phyloP scores from a whole-genome alignment of 2,329 filamentous ascomycete species.

The Tolypocladium endophyticum region DNA sequence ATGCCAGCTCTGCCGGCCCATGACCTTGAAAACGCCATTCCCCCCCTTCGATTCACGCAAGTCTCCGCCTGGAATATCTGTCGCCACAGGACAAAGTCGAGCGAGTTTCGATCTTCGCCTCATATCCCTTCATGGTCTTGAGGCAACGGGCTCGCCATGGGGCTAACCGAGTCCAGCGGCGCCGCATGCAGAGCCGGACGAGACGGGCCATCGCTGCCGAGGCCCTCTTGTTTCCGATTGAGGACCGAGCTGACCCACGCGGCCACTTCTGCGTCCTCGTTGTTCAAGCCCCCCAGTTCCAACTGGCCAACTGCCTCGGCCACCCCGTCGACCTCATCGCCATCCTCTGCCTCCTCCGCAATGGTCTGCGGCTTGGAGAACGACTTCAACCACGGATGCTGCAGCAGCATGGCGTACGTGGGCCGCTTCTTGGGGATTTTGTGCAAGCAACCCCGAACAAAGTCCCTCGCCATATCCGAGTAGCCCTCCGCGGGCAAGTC shows the following conservation, averaged over 20 bases:
- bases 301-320: conserved; percentile 34
- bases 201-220: conserved; percentile 32
- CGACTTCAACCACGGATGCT: conserved; percentile 76
- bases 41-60: not conserved
- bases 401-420: conserved; percentile 82
- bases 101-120: not conserved
- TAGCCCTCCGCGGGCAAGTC: conserved; percentile 71
- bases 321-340: conserved; percentile 33
- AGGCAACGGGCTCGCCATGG: conserved; percentile 28
- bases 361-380: conserved; percentile 70
- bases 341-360: conserved; percentile 57
- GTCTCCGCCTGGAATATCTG: not conserved
- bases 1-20: conserved; percentile 3
- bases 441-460: conserved; percentile 82
- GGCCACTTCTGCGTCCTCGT: conserved; percentile 71
- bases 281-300: conserved; percentile 23
- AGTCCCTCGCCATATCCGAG: conserved; percentile 70
- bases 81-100: not conserved
- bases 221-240: conserved; percentile 43
- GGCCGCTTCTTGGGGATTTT: conserved; percentile 88
- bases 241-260: conserved; percentile 71
- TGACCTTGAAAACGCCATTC: not conserved
- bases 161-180: conserved; percentile 64
- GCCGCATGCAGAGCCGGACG: conserved; percentile 84
- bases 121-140: not conserved